Conservation (phyloP, 2,329 filamentous ascomycete genomes). For the Pseudogymnoascus sp. region DNA sequence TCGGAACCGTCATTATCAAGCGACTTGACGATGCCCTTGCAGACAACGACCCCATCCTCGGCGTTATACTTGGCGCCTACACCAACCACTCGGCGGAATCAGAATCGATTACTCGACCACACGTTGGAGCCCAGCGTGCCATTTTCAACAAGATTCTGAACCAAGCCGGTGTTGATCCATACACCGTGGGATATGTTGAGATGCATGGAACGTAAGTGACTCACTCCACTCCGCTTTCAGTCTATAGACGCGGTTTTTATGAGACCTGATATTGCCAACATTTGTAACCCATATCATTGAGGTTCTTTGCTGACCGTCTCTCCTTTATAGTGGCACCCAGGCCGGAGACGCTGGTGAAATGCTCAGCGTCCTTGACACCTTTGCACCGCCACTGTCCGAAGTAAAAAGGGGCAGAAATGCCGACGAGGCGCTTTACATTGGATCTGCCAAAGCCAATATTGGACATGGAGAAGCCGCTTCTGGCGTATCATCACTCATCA, state of each 20-base stretch:
- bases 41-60: conserved; percentile 39
- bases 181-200: conserved; percentile 71
- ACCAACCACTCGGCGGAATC: conserved; percentile 69
- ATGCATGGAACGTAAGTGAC: conserved; percentile 61
- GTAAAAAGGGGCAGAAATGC: too few relatives aligned
- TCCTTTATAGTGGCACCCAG: conserved; percentile 50
- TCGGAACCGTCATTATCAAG: conserved; percentile 39
- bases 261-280: too few relatives aligned
- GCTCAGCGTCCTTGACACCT: conserved; percentile 39
- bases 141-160: too few relatives aligned
- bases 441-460: conserved; percentile 16
- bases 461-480: conserved; percentile 21
- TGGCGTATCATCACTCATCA: conserved; percentile 22
- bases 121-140: too few relatives aligned
- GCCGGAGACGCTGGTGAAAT: conserved; percentile 74
- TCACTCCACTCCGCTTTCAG: too few relatives aligned
- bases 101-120: too few relatives aligned
- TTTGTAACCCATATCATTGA: too few relatives aligned
- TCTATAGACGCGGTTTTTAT: too few relatives aligned
- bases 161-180: conserved; percentile 49
- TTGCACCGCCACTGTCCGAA: too few relatives aligned
- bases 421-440: conserved; percentile 44
- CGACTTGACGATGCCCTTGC: conserved; percentile 36
- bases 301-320: too few relatives aligned
- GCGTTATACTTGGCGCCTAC: conserved; percentile 54